Evolutionary conservation across 768 basidiomycete species (phyloP).

Genomic region (Phaeotremella skinneri): DNA sequence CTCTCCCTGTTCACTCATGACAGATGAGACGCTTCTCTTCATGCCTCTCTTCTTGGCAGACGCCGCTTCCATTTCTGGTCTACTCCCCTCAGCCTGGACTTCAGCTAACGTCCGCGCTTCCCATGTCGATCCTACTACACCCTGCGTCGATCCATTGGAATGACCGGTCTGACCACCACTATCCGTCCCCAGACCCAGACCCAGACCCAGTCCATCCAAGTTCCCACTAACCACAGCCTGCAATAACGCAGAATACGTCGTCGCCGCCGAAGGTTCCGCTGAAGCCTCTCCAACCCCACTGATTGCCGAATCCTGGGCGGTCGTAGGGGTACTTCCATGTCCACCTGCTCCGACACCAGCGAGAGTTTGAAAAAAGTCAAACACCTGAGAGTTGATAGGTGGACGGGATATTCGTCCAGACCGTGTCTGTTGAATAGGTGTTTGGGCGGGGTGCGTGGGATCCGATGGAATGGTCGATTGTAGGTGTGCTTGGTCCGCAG

Average conservation of each 20-base stretch:
- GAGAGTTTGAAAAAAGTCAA: not conserved
- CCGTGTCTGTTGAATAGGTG: slow-evolving; percentile 20
- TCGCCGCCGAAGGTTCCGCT: not conserved
- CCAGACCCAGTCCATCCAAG: not conserved
- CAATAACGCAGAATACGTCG: not conserved
- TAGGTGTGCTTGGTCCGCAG: not conserved
- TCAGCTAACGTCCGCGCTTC: not conserved
- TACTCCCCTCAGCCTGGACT: not conserved
- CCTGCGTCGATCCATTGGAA: not conserved
- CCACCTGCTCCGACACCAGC: not conserved
- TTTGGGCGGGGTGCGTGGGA: slow-evolving; percentile 1
- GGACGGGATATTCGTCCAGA: slow-evolving; percentile 24
- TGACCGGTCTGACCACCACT: not conserved
- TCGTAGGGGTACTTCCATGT: no score
- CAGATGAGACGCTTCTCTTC: not conserved
- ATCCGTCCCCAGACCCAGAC: not conserved
- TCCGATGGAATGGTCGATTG: not conserved
- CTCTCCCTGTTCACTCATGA: not conserved
- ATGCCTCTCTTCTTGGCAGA: no score
- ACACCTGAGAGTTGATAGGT: slow-evolving; percentile 6
- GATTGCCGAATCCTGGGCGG: no score
- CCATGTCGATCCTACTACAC: not conserved
- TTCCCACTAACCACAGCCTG: not conserved
- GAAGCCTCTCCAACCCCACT: not conserved
- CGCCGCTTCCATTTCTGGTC: not conserved